Conservation (phyloP, 345 rosid species). For the Psidium guajava region DNA sequence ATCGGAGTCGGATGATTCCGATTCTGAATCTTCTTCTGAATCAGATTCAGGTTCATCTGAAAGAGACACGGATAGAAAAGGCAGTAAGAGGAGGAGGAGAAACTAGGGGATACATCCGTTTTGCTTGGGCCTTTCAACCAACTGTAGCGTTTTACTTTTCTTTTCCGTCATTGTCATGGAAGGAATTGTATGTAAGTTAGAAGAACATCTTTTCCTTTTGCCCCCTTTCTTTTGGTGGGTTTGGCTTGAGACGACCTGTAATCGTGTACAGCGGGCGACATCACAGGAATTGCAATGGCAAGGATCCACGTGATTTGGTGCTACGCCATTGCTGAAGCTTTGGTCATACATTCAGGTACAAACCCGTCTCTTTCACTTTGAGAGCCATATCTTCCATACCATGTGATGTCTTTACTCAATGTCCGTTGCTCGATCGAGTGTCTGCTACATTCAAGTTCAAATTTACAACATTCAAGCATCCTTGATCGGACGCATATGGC, state of each 20-base stretch:
- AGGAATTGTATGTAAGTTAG: background rate
- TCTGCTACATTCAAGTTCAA: background rate
- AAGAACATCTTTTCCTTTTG: background rate
- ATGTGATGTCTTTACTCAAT: background rate
- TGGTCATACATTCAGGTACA: background rate
- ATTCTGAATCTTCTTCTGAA: conserved; percentile 1
- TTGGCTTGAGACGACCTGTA: background rate
- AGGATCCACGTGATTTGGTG: background rate
- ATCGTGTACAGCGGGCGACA: background rate
- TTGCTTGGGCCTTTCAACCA: background rate
- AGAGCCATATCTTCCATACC: background rate
- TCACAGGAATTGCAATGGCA: background rate
- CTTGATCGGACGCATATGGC: background rate
- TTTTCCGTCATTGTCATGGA: background rate
- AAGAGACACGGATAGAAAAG: background rate
- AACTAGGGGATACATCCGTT: background rate
- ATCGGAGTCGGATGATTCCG: conserved; percentile 20
- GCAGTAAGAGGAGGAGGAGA: conserved; percentile 3
- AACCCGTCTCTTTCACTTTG: background rate
- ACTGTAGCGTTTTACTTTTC: background rate
- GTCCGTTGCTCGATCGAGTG: background rate
- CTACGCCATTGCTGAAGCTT: background rate
- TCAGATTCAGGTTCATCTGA: background rate
- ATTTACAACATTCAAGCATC: background rate
- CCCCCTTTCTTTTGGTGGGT: background rate